phyloP scores from a whole-genome alignment of 1,284 basidiomycete species.

The Puccinia novopanici region DNA sequence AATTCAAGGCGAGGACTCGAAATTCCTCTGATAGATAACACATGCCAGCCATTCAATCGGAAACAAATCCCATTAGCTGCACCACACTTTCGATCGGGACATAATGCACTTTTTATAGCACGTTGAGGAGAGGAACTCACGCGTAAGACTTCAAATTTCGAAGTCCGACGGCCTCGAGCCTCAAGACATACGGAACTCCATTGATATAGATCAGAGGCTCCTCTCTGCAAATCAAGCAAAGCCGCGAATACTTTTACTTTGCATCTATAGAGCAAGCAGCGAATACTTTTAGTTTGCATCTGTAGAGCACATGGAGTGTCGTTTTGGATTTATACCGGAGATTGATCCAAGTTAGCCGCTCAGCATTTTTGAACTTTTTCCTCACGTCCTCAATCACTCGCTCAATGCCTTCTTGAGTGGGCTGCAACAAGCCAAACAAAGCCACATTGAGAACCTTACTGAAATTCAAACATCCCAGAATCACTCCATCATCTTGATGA shows the following conservation, averaged over 20 bases:
- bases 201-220: constrained; percentile 96
- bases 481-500: constrained; percentile 55
- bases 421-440: constrained; percentile 86
- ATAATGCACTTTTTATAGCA: background rate
- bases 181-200: constrained; percentile 66
- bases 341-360: constrained; percentile 50
- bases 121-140: constrained; percentile 45
- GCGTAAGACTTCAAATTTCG: constrained; percentile 59
- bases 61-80: constrained; percentile 1
- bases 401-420: constrained; percentile 84
- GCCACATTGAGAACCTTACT: constrained; percentile 78
- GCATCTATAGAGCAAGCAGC: no score
- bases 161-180: constrained; percentile 59
- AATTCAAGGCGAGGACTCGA: constrained; percentile 81
- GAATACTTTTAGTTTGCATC: background rate
- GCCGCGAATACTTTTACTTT: background rate
- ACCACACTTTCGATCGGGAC: background rate
- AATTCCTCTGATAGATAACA: constrained; percentile 83
- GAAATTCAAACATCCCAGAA: constrained; percentile 93
- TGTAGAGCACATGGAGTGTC: background rate
- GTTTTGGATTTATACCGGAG: constrained; percentile 17
- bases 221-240: constrained; percentile 54
- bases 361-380: constrained; percentile 13
- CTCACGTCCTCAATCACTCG: constrained; percentile 68
- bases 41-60: constrained; percentile 63